Conservation (phyloP, 2,329 filamentous ascomycete genomes). For the Aureobasidium sp. region DNA sequence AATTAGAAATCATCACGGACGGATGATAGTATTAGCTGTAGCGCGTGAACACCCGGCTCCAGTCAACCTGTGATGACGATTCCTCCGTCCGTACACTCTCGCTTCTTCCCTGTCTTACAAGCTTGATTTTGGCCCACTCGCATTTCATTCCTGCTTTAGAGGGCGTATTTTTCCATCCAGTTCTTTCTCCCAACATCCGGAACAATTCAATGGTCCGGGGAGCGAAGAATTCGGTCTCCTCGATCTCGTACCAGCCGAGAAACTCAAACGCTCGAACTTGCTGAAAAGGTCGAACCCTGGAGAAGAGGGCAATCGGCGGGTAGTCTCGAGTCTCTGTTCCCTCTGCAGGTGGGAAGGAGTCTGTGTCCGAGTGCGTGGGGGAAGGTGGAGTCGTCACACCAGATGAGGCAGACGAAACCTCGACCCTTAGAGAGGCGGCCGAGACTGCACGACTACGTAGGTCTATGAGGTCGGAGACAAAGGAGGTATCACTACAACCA, state of each 20-base stretch:
- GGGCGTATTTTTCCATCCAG: background rate
- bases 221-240: background rate
- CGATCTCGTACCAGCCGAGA: background rate
- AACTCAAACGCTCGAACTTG: background rate
- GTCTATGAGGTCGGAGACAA: background rate
- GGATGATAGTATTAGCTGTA: background rate
- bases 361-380: background rate
- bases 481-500: background rate
- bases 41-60: no score
- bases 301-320: background rate
- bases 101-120: background rate
- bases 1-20: no score
- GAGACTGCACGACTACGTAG: constrained; percentile 1
- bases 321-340: background rate
- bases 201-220: background rate
- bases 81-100: background rate
- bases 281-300: background rate
- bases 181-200: background rate
- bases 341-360: background rate
- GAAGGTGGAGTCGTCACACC: background rate
- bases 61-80: background rate
- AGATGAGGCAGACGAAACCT: background rate
- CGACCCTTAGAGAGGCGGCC: background rate
- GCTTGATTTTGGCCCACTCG: background rate
- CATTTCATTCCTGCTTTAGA: background rate